Base-by-base conservation (phyloP, 2,329 filamentous ascomycete species). In the Monosporascus ibericus region DNA sequence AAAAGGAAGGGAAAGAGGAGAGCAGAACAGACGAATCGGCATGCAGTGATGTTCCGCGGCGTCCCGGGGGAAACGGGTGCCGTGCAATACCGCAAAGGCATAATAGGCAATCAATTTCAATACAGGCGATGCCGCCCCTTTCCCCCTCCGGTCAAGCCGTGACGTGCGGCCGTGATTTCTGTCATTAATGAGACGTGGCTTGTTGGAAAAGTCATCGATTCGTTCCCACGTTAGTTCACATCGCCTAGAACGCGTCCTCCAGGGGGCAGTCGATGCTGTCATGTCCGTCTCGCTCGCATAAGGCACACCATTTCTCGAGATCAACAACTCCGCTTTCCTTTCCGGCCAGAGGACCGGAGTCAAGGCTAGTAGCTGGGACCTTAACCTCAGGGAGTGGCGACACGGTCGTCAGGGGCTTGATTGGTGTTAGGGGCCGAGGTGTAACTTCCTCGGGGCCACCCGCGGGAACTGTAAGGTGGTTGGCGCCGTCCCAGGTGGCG, bases 281-380 rank as follows among this genome's bases (percentile, higher is more conserved):
- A 68, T 99, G 94, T 15, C 94, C 94, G 65, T 99, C 94, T 56
- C 90, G 84, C 75, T 99, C 94, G 68, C 94, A 99, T 44, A 97
- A 77, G 17, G 94, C 94, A 71, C 94, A 99, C 94, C 94, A 99
- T 73, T 96, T 96, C 56, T 86, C 82, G 51, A 86, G 82, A 63
- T 97, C 90, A 58, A 92, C 78, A 47, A 89, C 74, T 1, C 88
- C 87, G 51, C 85, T 90, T 59, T 86, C 83, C 73, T 90, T 92
- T 49, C 89, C 89, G 5, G 88, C 86, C 24, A 90, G 80, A 2
- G 88, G 85, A 2, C 83, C 84, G 50, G 77, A 78, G 50, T 85
- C 84, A 75, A 83, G 81, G 7, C 78, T 80, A 62, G 84, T 85
- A 4, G 82, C 81, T 48, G 83, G 69, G 48, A 78, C 75, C 58